Percentiles rank a stretch among this genome's conserved stretches.
These are phyloP conservation scores for Trichoderma gracile DNA, from an alignment of 2,329 filamentous ascomycete genomes.

Conservation along the genomic window DNA sequence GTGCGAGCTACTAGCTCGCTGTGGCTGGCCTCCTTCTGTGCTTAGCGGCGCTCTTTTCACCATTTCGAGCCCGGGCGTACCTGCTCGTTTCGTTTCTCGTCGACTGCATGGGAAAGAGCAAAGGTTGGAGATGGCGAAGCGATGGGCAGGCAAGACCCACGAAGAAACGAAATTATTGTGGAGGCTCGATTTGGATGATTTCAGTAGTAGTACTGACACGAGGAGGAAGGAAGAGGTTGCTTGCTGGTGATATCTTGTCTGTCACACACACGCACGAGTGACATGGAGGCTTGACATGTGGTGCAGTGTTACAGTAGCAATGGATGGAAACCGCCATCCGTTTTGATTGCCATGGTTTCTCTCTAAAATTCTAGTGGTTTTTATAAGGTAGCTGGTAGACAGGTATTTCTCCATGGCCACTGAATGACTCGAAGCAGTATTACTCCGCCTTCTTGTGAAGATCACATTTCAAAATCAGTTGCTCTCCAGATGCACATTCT, in stretches of 20 bases:
- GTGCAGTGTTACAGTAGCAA: background rate
- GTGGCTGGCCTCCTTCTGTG: slow-evolving; percentile 3
- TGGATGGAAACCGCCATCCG: background rate
- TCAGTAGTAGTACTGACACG: background rate
- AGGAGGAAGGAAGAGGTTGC: background rate
- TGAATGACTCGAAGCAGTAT: too few species aligned
- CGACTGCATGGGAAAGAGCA: background rate
- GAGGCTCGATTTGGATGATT: background rate
- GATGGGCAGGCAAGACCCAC: slow-evolving; percentile 5
- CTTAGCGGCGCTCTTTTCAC: slow-evolving; percentile 17
- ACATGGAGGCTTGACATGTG: background rate
- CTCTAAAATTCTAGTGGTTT: too few species aligned
- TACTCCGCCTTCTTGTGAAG: background rate
- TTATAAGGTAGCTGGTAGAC: background rate
- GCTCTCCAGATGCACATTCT: too few species aligned
- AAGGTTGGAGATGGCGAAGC: background rate
- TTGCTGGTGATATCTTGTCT: background rate
- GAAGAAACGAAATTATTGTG: background rate
- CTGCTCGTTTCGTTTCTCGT: background rate
- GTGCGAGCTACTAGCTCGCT: background rate
- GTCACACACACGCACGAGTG: background rate
- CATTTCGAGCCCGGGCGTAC: slow-evolving; percentile 15
- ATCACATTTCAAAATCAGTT: background rate
- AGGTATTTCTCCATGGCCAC: too few species aligned
- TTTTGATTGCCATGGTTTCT: too few species aligned